Conservation (phyloP, 1,139 yeast genomes). For the Candida buenavistaensis region DNA sequence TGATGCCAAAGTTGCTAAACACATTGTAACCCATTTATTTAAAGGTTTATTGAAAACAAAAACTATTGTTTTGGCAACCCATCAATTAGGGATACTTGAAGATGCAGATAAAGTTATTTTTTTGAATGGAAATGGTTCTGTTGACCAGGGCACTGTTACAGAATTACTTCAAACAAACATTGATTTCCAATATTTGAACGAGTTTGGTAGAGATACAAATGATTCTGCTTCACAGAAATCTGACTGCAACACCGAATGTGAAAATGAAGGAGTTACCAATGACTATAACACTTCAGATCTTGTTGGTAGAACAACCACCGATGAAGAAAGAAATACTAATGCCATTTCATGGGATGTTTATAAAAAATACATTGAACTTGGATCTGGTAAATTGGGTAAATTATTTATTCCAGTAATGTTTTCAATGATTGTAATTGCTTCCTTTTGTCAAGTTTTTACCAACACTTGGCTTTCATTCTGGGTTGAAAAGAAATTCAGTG, state of each 20-base stretch:
- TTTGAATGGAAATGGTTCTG: slow-evolving; percentile 35
- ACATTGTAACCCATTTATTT: slow-evolving; percentile 35
- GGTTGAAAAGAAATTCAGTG: slow-evolving; percentile 29
- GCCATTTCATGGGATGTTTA: slow-evolving; percentile 40
- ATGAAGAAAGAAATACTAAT: slow-evolving; percentile 41
- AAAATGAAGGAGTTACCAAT: background rate
- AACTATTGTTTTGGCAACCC: slow-evolving; percentile 40
- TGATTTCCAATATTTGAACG: slow-evolving; percentile 28
- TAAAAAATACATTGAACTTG: slow-evolving; percentile 35
- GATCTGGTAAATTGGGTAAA: slow-evolving; percentile 40
- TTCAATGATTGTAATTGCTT: slow-evolving; percentile 39
- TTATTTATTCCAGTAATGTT: slow-evolving; percentile 33
- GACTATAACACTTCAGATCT: slow-evolving; percentile 11
- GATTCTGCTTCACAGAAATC: slow-evolving; percentile 1
- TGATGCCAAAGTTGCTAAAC: slow-evolving; percentile 41
- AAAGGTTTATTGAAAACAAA: slow-evolving; percentile 28
- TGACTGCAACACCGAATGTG: slow-evolving; percentile 1
- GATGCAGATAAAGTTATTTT: slow-evolving; percentile 34
- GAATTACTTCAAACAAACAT: slow-evolving; percentile 26
- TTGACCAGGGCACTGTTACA: slow-evolving; percentile 33
- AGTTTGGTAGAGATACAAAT: slow-evolving; percentile 23
- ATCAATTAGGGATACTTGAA: slow-evolving; percentile 35
- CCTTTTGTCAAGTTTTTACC: slow-evolving; percentile 37
- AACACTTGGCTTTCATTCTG: slow-evolving; percentile 44
- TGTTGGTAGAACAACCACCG: slow-evolving; percentile 31